These are phyloP conservation scores for Knoxdaviesia proteae DNA, from an alignment of 2,329 filamentous ascomycete species.

Conservation along the genomic window DNA sequence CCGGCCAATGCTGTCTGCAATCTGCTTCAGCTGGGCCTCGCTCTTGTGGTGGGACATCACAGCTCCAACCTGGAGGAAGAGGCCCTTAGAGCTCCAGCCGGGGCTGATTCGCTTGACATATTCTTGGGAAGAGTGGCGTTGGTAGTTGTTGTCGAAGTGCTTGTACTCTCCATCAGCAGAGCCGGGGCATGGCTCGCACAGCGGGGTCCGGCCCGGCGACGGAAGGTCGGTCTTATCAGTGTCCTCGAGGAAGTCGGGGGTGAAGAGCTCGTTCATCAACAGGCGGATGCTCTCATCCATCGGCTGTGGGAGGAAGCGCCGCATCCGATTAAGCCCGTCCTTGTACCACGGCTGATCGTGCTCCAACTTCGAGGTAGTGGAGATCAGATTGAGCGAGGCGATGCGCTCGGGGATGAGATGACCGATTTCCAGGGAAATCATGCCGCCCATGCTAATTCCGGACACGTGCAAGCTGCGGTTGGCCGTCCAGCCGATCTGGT, in stretches of 20 bases:
- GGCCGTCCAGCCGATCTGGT: constrained; percentile 46
- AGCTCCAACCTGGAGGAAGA: constrained; percentile 58
- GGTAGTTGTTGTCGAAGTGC: constrained; percentile 53
- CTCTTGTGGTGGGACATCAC: constrained; percentile 65
- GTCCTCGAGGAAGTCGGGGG: constrained; percentile 34
- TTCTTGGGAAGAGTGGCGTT: constrained; percentile 66
- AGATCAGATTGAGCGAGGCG: constrained; percentile 35
- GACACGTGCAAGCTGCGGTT: constrained; percentile 39
- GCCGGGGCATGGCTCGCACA: constrained; percentile 12
- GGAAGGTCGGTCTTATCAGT: constrained; percentile 39
- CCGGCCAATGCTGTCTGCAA: constrained; percentile 44
- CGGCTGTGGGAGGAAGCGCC: constrained; percentile 47
- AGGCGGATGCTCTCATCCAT: constrained; percentile 44
- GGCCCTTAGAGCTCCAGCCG: constrained; percentile 43
- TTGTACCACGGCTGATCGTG: constrained; percentile 23
- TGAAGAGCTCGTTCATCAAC: constrained; percentile 47
- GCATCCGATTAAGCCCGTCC: constrained; percentile 24
- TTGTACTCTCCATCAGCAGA: constrained; percentile 17
- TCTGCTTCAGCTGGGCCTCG: constrained; percentile 33
- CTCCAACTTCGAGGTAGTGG: constrained; percentile 38
- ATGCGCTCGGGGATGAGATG: constrained; percentile 29
- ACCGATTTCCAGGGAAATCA: constrained; percentile 73
- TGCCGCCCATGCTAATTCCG: constrained; percentile 72
- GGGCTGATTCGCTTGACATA: constrained; percentile 46
- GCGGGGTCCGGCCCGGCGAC: constrained; percentile 18